Conservation (phyloP, 805 yeast genomes). For the Scheffersomyces coipomensis region DNA sequence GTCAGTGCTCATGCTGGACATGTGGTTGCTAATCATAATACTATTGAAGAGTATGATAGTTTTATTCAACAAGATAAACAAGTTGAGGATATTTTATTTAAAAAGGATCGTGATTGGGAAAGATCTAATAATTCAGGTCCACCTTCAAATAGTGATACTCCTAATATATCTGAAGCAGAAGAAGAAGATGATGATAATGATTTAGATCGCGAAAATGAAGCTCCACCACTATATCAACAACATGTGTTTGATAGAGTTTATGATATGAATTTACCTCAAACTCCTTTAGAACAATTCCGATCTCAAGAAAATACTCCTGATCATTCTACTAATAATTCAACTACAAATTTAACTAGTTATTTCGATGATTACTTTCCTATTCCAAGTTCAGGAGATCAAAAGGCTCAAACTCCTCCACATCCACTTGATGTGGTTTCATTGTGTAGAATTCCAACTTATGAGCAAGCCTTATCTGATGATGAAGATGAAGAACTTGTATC, state of each 20-base stretch:
- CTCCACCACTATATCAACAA: constrained; percentile 45
- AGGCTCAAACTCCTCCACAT: background rate
- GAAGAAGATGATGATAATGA: constrained; percentile 15
- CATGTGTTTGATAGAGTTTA: constrained; percentile 36
- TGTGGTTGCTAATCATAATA: constrained; percentile 32
- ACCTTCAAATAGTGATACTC: constrained; percentile 1
- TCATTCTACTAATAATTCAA: constrained; percentile 8
- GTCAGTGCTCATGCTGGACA: constrained; percentile 39
- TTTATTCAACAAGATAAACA: constrained; percentile 17
- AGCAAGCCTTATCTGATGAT: constrained; percentile 39
- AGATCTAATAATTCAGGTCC: background rate
- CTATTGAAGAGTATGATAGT: constrained; percentile 26
- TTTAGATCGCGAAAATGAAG: constrained; percentile 25
- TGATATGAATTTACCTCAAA: constrained; percentile 31
- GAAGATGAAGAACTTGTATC: constrained; percentile 19
- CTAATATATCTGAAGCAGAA: constrained; percentile 10
- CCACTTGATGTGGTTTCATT: constrained; percentile 22
- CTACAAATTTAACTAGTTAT: constrained; percentile 3
- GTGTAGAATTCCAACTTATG: constrained; percentile 37
- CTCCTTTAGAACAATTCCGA: constrained; percentile 36
- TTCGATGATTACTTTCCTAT: constrained; percentile 5
- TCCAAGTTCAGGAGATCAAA: background rate
- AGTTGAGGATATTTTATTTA: constrained; percentile 29
- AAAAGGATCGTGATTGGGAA: constrained; percentile 14
- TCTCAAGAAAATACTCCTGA: constrained; percentile 7